Base-by-base conservation (phyloP, 2,329 filamentous ascomycete genomes). In the Zymoseptoria passerinii region DNA sequence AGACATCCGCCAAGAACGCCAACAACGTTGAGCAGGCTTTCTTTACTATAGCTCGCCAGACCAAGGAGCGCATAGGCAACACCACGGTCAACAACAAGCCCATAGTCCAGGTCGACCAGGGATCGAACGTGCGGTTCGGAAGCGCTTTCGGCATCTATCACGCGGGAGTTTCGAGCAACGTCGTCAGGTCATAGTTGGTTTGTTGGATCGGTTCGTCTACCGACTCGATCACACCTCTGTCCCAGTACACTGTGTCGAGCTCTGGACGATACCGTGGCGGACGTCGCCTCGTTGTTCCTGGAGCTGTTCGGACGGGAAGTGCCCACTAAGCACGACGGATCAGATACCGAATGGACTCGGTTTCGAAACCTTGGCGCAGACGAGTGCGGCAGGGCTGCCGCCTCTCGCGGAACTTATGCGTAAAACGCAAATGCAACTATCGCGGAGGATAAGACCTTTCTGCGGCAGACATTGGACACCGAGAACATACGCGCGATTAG, bases 21-120 rank as follows among this genome's bases (percentile, higher is more conserved):
- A 96, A 89, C 80, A 99, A 99, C 77, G 94, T 99, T 75, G 94
- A 99, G 81, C 94, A 99, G 80, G 92, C 94, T 73, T 99, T 99
- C 87, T 80, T 99, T 80, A 99, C 94, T 76, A 99, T 99, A 94
- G 94, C 94, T 70, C 88, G 94, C 77, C 94, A 99, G 79, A 99
- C 97, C 81, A 99, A 99, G 85, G 92, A 97, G 82, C 89, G 94
- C 73, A 99, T 99, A 92, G 94, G 94, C 71, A 96, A 90, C 68
- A 94, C 92, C 64, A 88, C 89, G 66, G 92, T 92, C 81, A 97
- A 97, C 85, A 95, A 92, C 80, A 99, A 97, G 83, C 92, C 92
- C 66, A 95, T 89, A 70, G 92, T 99, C 70, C 91, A 96, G 75
- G 94, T 99, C 70, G 90, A 91, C 60, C 88, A 91, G 74, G 94